These are phyloP conservation scores for Pichia rugopelliculosa DNA, from an alignment of 805 yeast species.

Conservation along the genomic window DNA sequence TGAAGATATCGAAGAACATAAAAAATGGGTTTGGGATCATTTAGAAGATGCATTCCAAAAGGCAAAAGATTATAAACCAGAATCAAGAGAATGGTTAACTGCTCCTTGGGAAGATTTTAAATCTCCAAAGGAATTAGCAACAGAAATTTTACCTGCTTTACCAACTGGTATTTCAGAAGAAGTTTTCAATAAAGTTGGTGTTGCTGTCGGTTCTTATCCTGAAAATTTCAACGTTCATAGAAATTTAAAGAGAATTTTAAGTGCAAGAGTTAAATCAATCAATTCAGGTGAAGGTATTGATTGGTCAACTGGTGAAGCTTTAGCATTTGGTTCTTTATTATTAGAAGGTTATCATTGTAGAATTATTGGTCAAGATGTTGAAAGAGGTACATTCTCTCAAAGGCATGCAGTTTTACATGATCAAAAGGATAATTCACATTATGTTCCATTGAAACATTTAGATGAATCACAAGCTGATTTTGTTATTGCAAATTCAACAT, in stretches of 20 bases:
- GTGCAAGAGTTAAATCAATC: constrained; percentile 71
- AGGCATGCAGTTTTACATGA: constrained; percentile 98
- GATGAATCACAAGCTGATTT: constrained; percentile 79
- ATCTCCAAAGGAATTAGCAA: constrained; percentile 93
- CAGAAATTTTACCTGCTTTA: constrained; percentile 90
- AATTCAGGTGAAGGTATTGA: constrained; percentile 92
- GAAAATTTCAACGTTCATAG: constrained; percentile 83
- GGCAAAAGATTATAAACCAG: constrained; percentile 84
- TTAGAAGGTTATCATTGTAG: constrained; percentile 95
- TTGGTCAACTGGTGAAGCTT: constrained; percentile 99
- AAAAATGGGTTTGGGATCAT: constrained; percentile 94
- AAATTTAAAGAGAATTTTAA: constrained; percentile 91
- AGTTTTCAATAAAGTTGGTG: constrained; percentile 71
- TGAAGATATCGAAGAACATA: constrained; percentile 91
- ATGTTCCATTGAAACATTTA: constrained; percentile 80
- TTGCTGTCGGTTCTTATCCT: constrained; percentile 76
- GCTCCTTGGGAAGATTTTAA: constrained; percentile 99
- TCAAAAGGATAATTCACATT: constrained; percentile 75
- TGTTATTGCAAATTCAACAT: constrained; percentile 85
- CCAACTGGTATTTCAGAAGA: constrained; percentile 84
- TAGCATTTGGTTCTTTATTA: constrained; percentile 89
- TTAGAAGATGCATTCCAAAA: constrained; percentile 86
- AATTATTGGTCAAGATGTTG: constrained; percentile 98
- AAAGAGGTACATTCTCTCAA: constrained; percentile 99
- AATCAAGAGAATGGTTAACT: constrained; percentile 95